A percentile compares a stretch with the other conserved stretches of the same genome.
These are phyloP conservation scores for Sphagnum magellanicum DNA, from an alignment of 228 moss, liverwort and hornwort genomes.

Conservation along the genomic window DNA sequence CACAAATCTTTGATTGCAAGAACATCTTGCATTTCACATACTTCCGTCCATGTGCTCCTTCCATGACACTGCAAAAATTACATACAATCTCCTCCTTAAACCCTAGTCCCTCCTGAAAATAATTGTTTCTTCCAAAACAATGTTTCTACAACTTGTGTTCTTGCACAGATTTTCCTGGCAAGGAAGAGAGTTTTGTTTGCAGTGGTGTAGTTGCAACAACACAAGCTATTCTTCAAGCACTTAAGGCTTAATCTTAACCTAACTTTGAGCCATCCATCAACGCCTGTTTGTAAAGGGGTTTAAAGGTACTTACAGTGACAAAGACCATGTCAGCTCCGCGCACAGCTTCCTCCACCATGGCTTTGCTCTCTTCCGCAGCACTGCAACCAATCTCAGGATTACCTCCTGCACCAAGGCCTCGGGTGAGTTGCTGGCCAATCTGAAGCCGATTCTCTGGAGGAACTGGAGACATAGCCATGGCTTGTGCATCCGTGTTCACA, in stretches of 20 bases:
- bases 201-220: no score
- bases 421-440: constrained; percentile 94
- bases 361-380: constrained; percentile 55
- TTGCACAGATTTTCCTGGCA: no score
- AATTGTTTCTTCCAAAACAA: no score
- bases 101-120: neutral
- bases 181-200: no score
- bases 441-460: constrained; percentile 71
- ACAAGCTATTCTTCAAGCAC: neutral
- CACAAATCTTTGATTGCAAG: no score
- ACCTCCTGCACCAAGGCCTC: constrained; percentile 89
- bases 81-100: neutral
- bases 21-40: no score
- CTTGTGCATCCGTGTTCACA: constrained; percentile 93
- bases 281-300: constrained; percentile 1
- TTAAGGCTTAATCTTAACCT: neutral
- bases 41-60: no score
- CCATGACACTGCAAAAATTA: no score
- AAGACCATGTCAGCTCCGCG: constrained; percentile 63
- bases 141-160: no score
- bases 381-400: constrained; percentile 86
- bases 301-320: constrained; percentile 27
- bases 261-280: constrained; percentile 1
- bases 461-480: constrained; percentile 92
- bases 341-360: constrained; percentile 55